Conservation (phyloP, 352 stramenopile genomes). For the Pythium utonaiense region DNA sequence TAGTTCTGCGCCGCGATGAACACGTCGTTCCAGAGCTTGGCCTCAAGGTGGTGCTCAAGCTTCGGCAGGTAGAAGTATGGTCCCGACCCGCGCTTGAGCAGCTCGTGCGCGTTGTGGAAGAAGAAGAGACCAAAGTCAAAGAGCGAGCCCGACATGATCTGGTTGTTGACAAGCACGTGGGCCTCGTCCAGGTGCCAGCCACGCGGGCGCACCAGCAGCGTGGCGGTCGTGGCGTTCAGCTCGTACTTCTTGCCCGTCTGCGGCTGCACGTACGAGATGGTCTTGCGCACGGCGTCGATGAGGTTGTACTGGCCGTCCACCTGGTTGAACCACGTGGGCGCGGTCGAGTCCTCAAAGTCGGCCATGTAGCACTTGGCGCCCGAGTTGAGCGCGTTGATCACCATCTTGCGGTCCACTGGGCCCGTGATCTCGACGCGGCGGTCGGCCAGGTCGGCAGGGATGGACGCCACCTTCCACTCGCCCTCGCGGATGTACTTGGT, state of each 20-base stretch:
- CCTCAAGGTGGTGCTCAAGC: conserved; percentile 94
- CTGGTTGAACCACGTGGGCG: conserved; percentile 93
- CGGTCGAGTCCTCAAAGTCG: conserved; percentile 94
- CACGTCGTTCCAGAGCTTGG: conserved; percentile 96
- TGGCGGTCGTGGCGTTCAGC: conserved; percentile 77
- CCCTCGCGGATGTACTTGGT: conserved; percentile 83
- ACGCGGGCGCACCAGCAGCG: conserved; percentile 90
- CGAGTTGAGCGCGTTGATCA: conserved; percentile 96
- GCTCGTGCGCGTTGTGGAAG: conserved; percentile 93
- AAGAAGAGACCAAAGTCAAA: conserved; percentile 97
- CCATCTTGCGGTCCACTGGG: conserved; percentile 95
- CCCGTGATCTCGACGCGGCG: conserved; percentile 95
- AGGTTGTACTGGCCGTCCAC: conserved; percentile 93
- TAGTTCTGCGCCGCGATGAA: conserved; percentile 92
- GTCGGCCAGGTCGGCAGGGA: conserved; percentile 87
- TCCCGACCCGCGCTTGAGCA: conserved; percentile 78
- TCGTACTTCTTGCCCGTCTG: conserved; percentile 71
- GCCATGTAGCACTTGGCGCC: conserved; percentile 95
- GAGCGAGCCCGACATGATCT: conserved; percentile 89
- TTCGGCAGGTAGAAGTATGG: conserved; percentile 97
- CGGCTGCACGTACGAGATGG: conserved; percentile 80
- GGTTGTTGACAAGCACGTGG: conserved; percentile 92
- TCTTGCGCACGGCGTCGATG: conserved; percentile 88
- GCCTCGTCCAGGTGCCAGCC: conserved; percentile 95
- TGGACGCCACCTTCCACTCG: conserved; percentile 70